Evolutionary conservation across 2,329 filamentous ascomycete genomes (phyloP).

Genomic region (Fusarium agapanthi): DNA sequence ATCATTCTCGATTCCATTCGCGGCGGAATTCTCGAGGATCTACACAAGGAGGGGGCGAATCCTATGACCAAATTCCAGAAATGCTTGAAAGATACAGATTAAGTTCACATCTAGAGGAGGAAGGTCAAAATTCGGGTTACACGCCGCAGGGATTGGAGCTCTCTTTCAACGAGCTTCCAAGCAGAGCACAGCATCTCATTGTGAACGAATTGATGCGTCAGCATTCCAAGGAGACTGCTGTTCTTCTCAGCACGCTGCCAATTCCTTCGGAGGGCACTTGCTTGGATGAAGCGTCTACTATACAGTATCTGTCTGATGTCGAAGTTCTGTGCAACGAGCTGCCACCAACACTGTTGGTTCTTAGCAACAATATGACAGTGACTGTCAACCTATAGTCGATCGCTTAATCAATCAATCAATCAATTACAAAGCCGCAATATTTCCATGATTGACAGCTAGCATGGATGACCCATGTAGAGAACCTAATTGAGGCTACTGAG

Average conservation of each 20-base stretch:
- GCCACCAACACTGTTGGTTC: constrained; percentile 79
- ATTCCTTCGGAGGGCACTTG: constrained; percentile 82
- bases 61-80: constrained; percentile 55
- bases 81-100: constrained; percentile 53
- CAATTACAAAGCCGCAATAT: constrained; percentile 26
- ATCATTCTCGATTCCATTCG: constrained; percentile 46
- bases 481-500: constrained; percentile 5
- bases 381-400: constrained; percentile 71
- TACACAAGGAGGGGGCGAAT: constrained; percentile 44
- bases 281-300: constrained; percentile 72
- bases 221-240: constrained; percentile 75
- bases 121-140: constrained; percentile 53
- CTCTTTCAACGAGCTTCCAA: constrained; percentile 87
- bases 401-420: constrained; percentile 5
- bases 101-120: constrained; percentile 37
- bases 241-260: constrained; percentile 84
- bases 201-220: constrained; percentile 83
- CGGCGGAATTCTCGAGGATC: constrained; percentile 50
- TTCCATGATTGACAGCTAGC: constrained; percentile 28
- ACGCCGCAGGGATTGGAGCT: constrained; percentile 72
- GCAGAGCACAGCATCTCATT: constrained; percentile 85
- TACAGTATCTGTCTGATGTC: constrained; percentile 79
- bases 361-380: constrained; percentile 91
- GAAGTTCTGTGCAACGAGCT: constrained; percentile 81
- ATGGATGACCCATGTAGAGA: constrained; percentile 3